Base-by-base conservation (phyloP, 768 basidiomycete genomes). In the Russula virescens region DNA sequence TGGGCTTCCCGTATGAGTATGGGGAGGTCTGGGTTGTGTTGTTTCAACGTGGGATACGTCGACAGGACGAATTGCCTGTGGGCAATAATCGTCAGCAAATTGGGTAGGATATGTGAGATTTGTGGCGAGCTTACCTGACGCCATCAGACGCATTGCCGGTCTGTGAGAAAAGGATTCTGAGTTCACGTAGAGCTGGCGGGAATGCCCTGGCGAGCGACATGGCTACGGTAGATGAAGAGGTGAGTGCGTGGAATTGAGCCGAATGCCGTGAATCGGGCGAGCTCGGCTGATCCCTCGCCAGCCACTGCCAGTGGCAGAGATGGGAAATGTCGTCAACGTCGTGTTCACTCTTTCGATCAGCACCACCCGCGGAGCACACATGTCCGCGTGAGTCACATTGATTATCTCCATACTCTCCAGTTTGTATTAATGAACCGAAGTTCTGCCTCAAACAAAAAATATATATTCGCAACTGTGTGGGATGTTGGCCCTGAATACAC, bases 21-120 rank as follows among this genome's bases (percentile, higher is more conserved):
- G 19, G 90, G 91, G n/a, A 94, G 76, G 75, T 94, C 86, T 43
- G 91, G 91, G 71, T 94, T 94, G 73, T 87, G 77, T 72, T 89
- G 81, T 77, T 93, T 92, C 70, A 92, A 82, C 56, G 78, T 68
- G 5, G 88, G 83, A 71, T 93, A 92, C 66, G 84, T 82, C 28
- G 88, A 80, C 47, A 84, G 73, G 69, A 94, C 83, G 75, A 92
- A 94, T 75, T 91, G 85, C 68, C 92, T 93, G 45, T 5, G 16
- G 8, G 31, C 31, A 21, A 10, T 34, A 11, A 63, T 23, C 21
- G 25, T 60, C 60, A 50, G 62, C 34, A 45, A 35, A 7, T 59
- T 31, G 26, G 10, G 18, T 43, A 18, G 13, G 7, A n/a, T 21
- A 16, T 61, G 46, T 7, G 5, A 3, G n/a, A n/a, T n/a, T 35